Base-by-base conservation (phyloP, 139 green algal genomes). In the Mychonastes homosphaera region DNA sequence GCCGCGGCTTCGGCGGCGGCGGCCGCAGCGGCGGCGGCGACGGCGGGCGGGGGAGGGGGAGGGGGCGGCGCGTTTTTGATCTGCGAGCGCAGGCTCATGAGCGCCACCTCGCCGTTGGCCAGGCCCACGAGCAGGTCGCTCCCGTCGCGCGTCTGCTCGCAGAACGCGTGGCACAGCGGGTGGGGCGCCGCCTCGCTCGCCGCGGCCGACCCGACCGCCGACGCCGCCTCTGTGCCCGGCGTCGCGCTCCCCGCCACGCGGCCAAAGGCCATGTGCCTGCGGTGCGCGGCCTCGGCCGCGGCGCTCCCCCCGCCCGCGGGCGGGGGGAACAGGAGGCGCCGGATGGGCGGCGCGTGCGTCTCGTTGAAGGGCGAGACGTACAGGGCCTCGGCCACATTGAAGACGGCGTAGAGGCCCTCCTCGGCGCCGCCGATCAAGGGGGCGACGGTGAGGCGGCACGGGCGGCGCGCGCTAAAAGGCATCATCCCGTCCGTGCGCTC, bases 121-220 rank as follows among this genome's bases (percentile, higher is more conserved):
- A 88, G 52, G 7, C 84, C 84, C 1, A 91, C 72, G 0, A 88
- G 56, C 18, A 87, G 35, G 50, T 91, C 84, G 2, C 71, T 49
- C 3, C 72, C 75, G 28, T 91, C 84, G 27, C 54, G 48, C 5
- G 74, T 48, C 4, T 62, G 15, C 6, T 44, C n/a, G n/a, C n/a
- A 29, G 29, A 75, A 81, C 1, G 70, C 67, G 39, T 84, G 72
- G n/a, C n/a, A n/a, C n/a, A n/a, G n/a, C n/a, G n/a, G n/a, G n/a
- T n/a, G n/a, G n/a, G n/a, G n/a, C n/a, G n/a, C n/a, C n/a, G n/a
- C n/a, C n/a, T n/a, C n/a, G n/a, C n/a, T n/a, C n/a, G n/a, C n/a
- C n/a, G n/a, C n/a, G n/a, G n/a, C n/a, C n/a, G n/a, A n/a, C n/a
- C n/a, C n/a, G n/a, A n/a, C n/a, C n/a, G n/a, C n/a, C n/a, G n/a